Conservation (phyloP, 805 yeast genomes). For the Nakazawaea laoshanensis region DNA sequence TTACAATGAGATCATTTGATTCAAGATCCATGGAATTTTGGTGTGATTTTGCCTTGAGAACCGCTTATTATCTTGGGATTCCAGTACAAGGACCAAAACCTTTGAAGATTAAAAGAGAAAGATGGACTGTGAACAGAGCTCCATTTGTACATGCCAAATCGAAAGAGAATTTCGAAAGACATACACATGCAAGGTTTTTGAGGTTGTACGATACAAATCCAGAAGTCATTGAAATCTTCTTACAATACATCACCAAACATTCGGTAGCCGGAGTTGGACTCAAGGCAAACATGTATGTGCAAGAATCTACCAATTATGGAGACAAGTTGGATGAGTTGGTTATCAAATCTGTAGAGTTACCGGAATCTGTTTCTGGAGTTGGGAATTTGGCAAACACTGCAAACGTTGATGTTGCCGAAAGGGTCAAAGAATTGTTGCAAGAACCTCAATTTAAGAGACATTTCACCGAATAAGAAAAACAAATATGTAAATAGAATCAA, state of each 20-base stretch:
- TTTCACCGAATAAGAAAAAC: slow-evolving; percentile 19
- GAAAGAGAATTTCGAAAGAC: slow-evolving; percentile 89
- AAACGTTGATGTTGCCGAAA: slow-evolving; percentile 46
- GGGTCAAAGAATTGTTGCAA: slow-evolving; percentile 62
- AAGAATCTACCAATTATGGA: slow-evolving; percentile 38
- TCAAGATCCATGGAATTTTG: slow-evolving; percentile 64
- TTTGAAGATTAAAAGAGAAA: slow-evolving; percentile 61
- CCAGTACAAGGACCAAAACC: slow-evolving; percentile 74
- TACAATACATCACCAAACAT: slow-evolving; percentile 71
- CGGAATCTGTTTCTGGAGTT: slow-evolving; percentile 13
- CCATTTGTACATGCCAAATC: slow-evolving; percentile 93
- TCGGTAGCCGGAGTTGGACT: slow-evolving; percentile 77
- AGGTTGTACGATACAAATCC: slow-evolving; percentile 79
- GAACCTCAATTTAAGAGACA: slow-evolving; percentile 65
- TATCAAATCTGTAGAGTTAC: slow-evolving; percentile 16
- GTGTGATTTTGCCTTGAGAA: slow-evolving; percentile 80
- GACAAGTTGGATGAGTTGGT: slow-evolving; percentile 27
- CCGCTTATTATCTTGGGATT: slow-evolving; percentile 83
- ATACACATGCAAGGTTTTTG: slow-evolving; percentile 68
- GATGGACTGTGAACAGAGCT: slow-evolving; percentile 89
- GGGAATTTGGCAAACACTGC: slow-evolving; percentile 15
- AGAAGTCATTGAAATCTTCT: slow-evolving; percentile 75
- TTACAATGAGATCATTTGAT: slow-evolving; percentile 66
- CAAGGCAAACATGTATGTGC: slow-evolving; percentile 57
- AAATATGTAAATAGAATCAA: slow-evolving; percentile 17